These are phyloP conservation scores for Starmerella etchellsii DNA, from an alignment of 805 yeast genomes.

Conservation along the genomic window DNA sequence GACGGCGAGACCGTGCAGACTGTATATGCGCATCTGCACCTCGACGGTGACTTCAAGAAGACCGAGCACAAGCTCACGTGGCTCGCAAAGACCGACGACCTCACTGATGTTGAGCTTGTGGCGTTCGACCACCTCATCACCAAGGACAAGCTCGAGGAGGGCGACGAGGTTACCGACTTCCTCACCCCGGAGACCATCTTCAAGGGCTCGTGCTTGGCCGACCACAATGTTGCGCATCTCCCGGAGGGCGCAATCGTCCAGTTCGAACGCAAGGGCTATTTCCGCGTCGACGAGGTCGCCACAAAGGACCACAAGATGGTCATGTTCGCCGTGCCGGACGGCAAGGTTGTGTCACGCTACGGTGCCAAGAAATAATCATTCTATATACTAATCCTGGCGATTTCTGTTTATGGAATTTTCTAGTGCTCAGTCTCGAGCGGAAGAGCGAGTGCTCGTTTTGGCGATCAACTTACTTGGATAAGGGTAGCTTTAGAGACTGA, in stretches of 20 bases:
- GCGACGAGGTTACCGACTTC: constrained; percentile 85
- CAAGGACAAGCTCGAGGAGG: constrained; percentile 90
- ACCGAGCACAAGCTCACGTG: constrained; percentile 90
- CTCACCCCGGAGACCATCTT: constrained; percentile 79
- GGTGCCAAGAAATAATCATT: constrained; percentile 48
- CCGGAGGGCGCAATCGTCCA: constrained; percentile 81
- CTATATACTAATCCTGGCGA: too few relatives aligned
- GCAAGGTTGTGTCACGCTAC: constrained; percentile 65
- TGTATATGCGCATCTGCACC: constrained; percentile 65
- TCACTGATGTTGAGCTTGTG: constrained; percentile 60
- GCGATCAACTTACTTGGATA: too few relatives aligned
- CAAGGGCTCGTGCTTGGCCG: constrained; percentile 65
- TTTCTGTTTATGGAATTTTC: too few relatives aligned
- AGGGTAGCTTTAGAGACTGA: too few relatives aligned
- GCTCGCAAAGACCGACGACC: constrained; percentile 74
- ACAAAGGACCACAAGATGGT: constrained; percentile 45
- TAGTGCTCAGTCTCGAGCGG: background rate
- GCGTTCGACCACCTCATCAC: constrained; percentile 92
- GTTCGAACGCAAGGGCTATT: constrained; percentile 96
- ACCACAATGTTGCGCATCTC: constrained; percentile 59
- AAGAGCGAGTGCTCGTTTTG: too few relatives aligned
- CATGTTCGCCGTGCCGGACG: constrained; percentile 92
- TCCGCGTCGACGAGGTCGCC: constrained; percentile 52
- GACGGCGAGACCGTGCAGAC: constrained; percentile 46
- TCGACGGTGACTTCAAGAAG: constrained; percentile 95